Base-by-base conservation (phyloP, 371 early-diverging fungal genomes). In the Syncephalastrum monosporum region DNA sequence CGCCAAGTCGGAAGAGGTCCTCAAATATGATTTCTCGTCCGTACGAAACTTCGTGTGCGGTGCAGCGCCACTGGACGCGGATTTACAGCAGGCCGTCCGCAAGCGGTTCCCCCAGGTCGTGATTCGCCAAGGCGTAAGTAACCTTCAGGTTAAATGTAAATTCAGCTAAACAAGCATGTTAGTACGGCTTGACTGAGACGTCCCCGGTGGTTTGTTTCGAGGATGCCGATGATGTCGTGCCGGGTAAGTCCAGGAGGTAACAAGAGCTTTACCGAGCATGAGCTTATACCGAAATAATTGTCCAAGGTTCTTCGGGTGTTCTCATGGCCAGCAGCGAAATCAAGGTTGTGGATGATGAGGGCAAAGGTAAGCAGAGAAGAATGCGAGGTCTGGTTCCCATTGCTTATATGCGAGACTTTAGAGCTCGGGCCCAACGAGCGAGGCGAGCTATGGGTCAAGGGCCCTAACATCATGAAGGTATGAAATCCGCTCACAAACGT, bases 21-120 rank as follows among this genome's bases (percentile, higher is more conserved):
- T 73, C 38, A 63, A 87, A 2, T 90, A 79, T 63, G 82, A 92
- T 49, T 56, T 93, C 27, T 77, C 84, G 0, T 80, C 84, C 13
- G 62, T 94, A 1, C 47, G 70, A 14, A 65, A 65, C 24, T 61
- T 89, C 5, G 57, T 83, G 38, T 85, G 82, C 38, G 95, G 90
- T 25, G 97, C 94, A 12, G 95, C 95, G 5, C 95, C 95, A 14
- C 75, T 96, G 5, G 72, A 82, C 15, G 64, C 72, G 10, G 86
- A 86, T 23, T 62, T 90, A 0, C 53, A 75, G 33, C 47, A 67
- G 21, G 67, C 59, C 3, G 71, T 86, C 7, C 65, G 75, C 0
- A 33, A 64, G 19, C 61, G 64, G 4, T 68, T 88, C 21, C 84
- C 84, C 19, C 45, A 59, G 8, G 44, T 72, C 21, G 59, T 47